Conservation (phyloP, 2,329 filamentous ascomycete genomes). For the Fonsecaea nubica region DNA sequence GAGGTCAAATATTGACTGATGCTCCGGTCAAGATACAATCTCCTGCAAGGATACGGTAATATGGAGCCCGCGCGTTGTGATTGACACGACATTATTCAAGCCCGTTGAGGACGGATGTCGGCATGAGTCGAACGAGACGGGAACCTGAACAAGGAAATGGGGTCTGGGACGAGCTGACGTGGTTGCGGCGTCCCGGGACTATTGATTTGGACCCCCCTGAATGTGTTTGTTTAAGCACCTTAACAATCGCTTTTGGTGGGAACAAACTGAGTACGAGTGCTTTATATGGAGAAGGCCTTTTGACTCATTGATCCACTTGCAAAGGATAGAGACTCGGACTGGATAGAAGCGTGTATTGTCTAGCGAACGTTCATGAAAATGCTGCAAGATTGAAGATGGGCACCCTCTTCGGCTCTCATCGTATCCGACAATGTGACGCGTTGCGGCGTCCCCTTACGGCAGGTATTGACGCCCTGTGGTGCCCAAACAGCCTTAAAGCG, state of each 20-base stretch:
- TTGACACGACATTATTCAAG: background rate
- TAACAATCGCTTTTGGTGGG: background rate
- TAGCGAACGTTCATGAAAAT: background rate
- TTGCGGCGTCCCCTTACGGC: background rate
- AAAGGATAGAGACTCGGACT: slow-evolving; percentile 8
- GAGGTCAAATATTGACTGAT: background rate
- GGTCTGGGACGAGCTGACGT: slow-evolving; percentile 11
- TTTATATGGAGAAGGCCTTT: background rate
- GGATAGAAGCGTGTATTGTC: slow-evolving; percentile 14
- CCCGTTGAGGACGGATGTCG: background rate
- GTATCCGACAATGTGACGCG: background rate
- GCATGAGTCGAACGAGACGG: background rate
- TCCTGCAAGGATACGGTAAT: background rate
- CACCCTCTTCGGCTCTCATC: background rate
- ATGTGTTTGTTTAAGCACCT: background rate
- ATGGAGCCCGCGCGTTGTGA: background rate
- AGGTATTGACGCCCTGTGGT: background rate
- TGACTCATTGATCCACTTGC: background rate
- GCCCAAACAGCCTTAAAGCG: background rate
- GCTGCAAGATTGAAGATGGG: background rate
- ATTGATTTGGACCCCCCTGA: slow-evolving; percentile 18
- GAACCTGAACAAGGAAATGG: background rate
- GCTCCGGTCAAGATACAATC: background rate
- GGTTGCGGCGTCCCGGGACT: slow-evolving; percentile 12
- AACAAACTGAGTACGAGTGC: background rate